These are phyloP conservation scores for Plasmodium gonderi DNA, from an alignment of 169 alveolate species.

Conservation along the genomic window DNA sequence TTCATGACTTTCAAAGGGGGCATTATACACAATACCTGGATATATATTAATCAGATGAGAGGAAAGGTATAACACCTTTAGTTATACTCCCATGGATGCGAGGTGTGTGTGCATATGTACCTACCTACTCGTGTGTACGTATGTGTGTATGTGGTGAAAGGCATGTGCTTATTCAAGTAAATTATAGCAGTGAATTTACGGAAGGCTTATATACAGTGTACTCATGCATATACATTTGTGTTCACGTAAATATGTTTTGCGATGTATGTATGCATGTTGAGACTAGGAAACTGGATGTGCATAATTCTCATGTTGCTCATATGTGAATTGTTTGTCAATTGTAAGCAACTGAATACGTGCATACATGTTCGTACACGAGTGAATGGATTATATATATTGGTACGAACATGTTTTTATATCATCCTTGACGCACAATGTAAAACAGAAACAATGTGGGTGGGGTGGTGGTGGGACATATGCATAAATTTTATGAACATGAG, in stretches of 20 bases:
- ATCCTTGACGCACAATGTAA: background rate
- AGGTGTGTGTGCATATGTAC: background rate
- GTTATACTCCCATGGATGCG: too few relatives aligned
- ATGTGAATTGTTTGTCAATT: background rate
- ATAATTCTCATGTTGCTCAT: background rate
- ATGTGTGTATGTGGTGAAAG: background rate
- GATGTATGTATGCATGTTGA: background rate
- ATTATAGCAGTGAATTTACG: background rate
- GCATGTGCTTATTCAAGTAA: background rate
- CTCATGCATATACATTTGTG: background rate
- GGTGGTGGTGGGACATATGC: background rate
- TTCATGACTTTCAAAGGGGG: background rate
- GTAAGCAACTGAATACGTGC: background rate
- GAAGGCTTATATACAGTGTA: background rate
- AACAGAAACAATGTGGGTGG: constrained; percentile 3
- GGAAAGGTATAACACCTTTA: background rate
- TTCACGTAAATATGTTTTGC: too few relatives aligned
- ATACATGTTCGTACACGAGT: background rate
- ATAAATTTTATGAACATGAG: background rate
- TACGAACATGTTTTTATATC: too few relatives aligned
- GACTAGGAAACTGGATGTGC: background rate
- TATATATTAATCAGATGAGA: background rate
- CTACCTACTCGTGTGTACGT: background rate
- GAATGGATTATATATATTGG: too few relatives aligned
- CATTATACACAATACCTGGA: background rate